These are phyloP conservation scores for Epichloe coenophiala DNA, from an alignment of 2,329 filamentous ascomycete species.

Conservation along the genomic window DNA sequence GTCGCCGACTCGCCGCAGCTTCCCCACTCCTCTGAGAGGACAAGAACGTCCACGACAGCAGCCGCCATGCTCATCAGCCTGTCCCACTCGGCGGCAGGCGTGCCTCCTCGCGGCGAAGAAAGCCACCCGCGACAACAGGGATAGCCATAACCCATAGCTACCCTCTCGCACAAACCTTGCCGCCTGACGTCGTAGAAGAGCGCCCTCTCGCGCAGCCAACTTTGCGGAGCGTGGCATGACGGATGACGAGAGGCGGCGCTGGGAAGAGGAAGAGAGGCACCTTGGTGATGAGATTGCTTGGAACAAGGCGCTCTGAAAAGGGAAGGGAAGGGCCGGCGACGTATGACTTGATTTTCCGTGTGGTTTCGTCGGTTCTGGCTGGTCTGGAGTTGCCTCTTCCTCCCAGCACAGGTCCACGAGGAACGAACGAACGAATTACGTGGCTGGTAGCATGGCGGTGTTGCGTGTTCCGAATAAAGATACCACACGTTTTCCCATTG, in stretches of 20 bases:
- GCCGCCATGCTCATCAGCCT: neutral
- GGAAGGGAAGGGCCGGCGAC: no score
- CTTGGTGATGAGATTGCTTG: slow-evolving; percentile 40
- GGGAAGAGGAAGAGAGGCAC: slow-evolving; percentile 38
- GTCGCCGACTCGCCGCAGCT: slow-evolving; percentile 26
- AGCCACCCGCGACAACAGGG: neutral
- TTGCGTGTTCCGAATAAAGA: neutral
- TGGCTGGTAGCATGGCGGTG: neutral
- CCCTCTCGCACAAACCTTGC: no score
- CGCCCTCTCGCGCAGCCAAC: slow-evolving; percentile 30
- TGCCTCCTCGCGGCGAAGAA: neutral
- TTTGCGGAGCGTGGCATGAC: slow-evolving; percentile 50
- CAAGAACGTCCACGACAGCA: slow-evolving; percentile 10
- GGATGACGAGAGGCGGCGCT: slow-evolving; percentile 31
- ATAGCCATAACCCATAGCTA: no score
- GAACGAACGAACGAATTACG: neutral
- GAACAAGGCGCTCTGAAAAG: slow-evolving; percentile 19
- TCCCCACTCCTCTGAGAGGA: slow-evolving; percentile 32
- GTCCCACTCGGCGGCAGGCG: neutral
- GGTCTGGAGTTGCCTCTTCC: neutral
- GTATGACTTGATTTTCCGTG: no score
- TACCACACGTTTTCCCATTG: neutral
- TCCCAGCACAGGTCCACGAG: neutral
- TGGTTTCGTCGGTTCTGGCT: no score
- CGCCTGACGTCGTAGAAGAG: neutral